These are phyloP conservation scores for Calonectria honghensis DNA, from an alignment of 2,329 filamentous ascomycete species.

Conservation along the genomic window DNA sequence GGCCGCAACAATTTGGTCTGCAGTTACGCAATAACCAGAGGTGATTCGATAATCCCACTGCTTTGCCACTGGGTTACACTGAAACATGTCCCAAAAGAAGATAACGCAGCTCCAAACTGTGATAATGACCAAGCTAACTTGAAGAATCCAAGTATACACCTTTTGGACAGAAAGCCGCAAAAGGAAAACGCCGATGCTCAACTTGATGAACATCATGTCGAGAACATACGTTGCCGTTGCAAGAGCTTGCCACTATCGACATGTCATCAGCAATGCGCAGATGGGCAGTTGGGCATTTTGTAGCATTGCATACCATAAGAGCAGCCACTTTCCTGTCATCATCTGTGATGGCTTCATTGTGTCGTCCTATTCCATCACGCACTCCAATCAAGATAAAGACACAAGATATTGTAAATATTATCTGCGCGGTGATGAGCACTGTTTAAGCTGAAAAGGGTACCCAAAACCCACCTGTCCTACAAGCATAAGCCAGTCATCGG, in stretches of 20 bases:
- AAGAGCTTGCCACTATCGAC: constrained; percentile 68
- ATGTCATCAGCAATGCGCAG: constrained; percentile 38
- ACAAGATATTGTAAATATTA: constrained; percentile 69
- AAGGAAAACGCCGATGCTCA: constrained; percentile 73
- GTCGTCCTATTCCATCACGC: constrained; percentile 65
- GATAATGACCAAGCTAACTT: constrained; percentile 67
- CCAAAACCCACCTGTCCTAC: constrained; percentile 64
- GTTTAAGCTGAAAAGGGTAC: background rate
- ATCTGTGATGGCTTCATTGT: constrained; percentile 66
- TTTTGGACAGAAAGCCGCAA: constrained; percentile 67
- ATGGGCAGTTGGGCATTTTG: background rate
- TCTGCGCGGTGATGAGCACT: constrained; percentile 53
- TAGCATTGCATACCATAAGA: constrained; percentile 63
- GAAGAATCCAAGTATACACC: constrained; percentile 69
- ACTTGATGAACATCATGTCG: constrained; percentile 75
- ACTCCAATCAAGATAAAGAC: constrained; percentile 67
- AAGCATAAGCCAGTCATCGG: constrained; percentile 74
- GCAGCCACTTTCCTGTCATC: constrained; percentile 64
- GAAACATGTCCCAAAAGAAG: constrained; percentile 72
- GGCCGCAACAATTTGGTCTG: constrained; percentile 66
- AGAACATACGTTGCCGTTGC: constrained; percentile 70
- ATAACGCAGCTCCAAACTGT: constrained; percentile 67
- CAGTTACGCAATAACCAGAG: constrained; percentile 64
- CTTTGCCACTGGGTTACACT: constrained; percentile 69
- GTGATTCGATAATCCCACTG: constrained; percentile 73